Evolutionary conservation across 495 filamentous ascomycete species (phyloP), one percentile per base, ranked within the genome.

Genomic region (Letharia lupina): DNA sequence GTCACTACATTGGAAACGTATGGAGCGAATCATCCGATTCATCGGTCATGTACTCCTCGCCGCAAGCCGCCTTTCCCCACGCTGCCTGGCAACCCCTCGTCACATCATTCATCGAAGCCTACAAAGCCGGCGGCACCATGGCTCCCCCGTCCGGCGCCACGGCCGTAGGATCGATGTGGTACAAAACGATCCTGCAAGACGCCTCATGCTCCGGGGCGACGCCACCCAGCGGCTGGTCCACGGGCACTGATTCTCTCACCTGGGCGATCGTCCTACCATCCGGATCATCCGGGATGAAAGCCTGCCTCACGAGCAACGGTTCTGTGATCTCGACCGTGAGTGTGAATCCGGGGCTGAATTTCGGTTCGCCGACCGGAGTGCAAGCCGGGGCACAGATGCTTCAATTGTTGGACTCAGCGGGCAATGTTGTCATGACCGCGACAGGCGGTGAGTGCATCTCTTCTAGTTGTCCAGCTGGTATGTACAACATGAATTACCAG

Each of bases 1-100:
- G 72, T 63, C 78, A 81, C 65, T 81, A 82, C 68, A 74, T 81
- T 31, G 79, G 79, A 1, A 77, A 78, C 28, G 64, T 77, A 33
- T 74, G 73, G 70, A 58, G 64, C 3, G 68, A 74, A 61, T 33
- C 68, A 16, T 13, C 33, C 41, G 73, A 75, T n/a, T 69, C 73
- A 47, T 61, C 73, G 3, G 68, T 71, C 12, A 69, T 65, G 37
- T 65, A 65, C 47, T 78, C 79, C 56, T 66, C 70, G 15, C 73
- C 72, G 35, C 63, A 63, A n/a, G 56, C 61, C 33, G 41, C 64
- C 42, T 71, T 61, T 47, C 60, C 68, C 50, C 78, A 80, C 68
- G 70, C 68, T 7, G 78, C 68, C 37, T 75, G 73, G 75, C 69
- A 75, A 44, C 70, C 63, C 2, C 58, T 76, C 11, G 68, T 80